A percentile compares a stretch with the other conserved stretches of the same genome.
phyloP scores from a whole-genome alignment of 2,329 filamentous ascomycete species.

The Intubia oerlemansii region DNA sequence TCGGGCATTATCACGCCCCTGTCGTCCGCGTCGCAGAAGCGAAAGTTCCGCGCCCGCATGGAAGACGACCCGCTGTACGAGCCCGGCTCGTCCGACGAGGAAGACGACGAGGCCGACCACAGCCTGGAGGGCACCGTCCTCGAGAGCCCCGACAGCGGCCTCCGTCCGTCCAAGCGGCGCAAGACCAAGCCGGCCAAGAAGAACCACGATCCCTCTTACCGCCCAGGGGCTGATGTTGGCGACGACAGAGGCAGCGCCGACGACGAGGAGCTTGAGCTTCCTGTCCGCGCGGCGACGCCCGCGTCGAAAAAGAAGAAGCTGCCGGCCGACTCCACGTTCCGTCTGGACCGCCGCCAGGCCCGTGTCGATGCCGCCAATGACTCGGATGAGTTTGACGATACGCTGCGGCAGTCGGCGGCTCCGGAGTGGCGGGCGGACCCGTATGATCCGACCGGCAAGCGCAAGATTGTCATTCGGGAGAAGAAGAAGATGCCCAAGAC shows the following conservation, averaged over 20 bases:
- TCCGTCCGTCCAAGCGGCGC: background rate
- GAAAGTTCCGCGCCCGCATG: too few relatives aligned
- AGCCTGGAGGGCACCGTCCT: background rate
- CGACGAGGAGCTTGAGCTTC: background rate
- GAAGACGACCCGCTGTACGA: background rate
- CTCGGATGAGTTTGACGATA: background rate
- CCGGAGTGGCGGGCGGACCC: constrained; percentile 1
- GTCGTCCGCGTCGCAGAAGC: background rate
- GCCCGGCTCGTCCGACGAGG: background rate
- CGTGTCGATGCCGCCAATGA: background rate
- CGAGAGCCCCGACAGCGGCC: background rate
- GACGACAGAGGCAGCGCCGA: too few relatives aligned
- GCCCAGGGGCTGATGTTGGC: background rate
- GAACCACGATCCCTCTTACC: background rate
- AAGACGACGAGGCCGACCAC: background rate
- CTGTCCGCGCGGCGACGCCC: background rate
- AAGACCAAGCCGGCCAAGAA: background rate
- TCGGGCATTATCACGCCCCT: background rate
- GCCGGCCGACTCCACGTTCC: constrained; percentile 1
- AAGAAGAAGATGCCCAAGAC: too few relatives aligned
- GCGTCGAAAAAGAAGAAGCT: background rate
- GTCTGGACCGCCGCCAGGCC: background rate
- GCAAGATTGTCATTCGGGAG: constrained; percentile 1
- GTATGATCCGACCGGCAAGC: constrained; percentile 1
- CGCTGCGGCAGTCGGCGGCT: background rate